Conservation (phyloP, 2,329 filamentous ascomycete species). For the Talaromyces sp. region DNA sequence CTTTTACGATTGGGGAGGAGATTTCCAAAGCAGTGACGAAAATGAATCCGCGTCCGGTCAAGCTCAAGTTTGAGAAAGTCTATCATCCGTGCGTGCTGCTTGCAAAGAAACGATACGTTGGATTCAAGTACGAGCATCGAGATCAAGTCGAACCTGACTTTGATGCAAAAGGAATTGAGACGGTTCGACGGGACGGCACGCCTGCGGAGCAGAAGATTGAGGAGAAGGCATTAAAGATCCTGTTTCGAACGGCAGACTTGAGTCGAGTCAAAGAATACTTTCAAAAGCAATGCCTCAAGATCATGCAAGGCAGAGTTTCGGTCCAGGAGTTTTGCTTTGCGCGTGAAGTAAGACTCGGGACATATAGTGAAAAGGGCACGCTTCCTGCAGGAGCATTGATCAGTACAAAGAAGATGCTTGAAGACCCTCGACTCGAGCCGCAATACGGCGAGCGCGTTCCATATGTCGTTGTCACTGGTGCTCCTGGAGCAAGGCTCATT, state of each 20-base stretch:
- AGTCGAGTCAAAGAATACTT: constrained; percentile 88
- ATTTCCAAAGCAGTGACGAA: constrained; percentile 84
- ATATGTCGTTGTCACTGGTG: constrained; percentile 87
- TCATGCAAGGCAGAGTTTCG: constrained; percentile 82
- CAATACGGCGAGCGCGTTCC: constrained; percentile 94
- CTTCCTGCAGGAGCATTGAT: constrained; percentile 86
- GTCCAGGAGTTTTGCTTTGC: constrained; percentile 97
- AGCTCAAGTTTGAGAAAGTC: constrained; percentile 97
- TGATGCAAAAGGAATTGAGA: constrained; percentile 98
- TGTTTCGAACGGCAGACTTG: constrained; percentile 87
- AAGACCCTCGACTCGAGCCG: constrained; percentile 80
- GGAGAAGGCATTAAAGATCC: constrained; percentile 80
- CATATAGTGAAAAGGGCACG: constrained; percentile 75
- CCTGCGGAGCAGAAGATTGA: constrained; percentile 96
- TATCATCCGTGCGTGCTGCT: constrained; percentile 93
- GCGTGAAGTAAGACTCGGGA: constrained; percentile 83
- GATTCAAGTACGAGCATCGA: constrained; percentile 87
- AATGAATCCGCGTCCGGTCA: constrained; percentile 85
- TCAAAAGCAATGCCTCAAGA: constrained; percentile 83
- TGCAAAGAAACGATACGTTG: constrained; percentile 96
- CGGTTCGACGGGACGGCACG: constrained; percentile 89
- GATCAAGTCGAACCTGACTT: constrained; percentile 79
- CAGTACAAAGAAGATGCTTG: constrained; percentile 78
- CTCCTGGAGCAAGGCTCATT: constrained; percentile 77
- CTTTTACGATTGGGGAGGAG: constrained; percentile 88